Percentiles rank a stretch among this genome's conserved stretches.
Evolutionary conservation across 306 rosid species (phyloP).

Genomic region (Alnus glutinosa): DNA sequence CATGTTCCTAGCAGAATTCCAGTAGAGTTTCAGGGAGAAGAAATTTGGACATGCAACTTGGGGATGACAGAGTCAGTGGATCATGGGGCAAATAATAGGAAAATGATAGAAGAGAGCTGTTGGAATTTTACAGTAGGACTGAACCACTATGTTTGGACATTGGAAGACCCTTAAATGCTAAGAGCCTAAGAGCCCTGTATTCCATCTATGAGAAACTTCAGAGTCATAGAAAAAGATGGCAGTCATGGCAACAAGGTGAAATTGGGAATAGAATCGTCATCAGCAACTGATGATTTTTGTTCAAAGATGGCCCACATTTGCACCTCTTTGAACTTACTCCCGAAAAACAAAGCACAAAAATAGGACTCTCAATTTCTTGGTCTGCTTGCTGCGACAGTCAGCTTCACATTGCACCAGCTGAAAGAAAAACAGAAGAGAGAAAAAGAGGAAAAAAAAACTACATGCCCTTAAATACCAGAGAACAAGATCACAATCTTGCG

Average conservation of each 20-base stretch:
- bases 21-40: not conserved
- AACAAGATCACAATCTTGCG: not conserved
- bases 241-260: not conserved
- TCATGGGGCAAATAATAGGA: not conserved
- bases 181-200: not conserved
- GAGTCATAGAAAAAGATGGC: not conserved
- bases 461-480: not conserved
- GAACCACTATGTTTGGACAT: not conserved
- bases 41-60: not conserved
- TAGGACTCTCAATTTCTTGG: not conserved
- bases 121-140: not conserved
- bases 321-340: not conserved
- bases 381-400: constrained; percentile 8
- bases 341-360: not conserved
- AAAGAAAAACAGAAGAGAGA: not conserved
- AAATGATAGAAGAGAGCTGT: constrained; percentile 1
- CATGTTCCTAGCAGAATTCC: not conserved
- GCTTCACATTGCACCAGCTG: constrained; percentile 1
- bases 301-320: not conserved
- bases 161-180: not conserved
- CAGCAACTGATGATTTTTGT: not conserved
- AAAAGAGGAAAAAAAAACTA: not conserved
- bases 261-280: not conserved
- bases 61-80: not conserved
- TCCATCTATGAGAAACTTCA: not conserved